These are phyloP conservation scores for Irpex rosettiformis DNA, from an alignment of 1,284 basidiomycete species.

Conservation along the genomic window DNA sequence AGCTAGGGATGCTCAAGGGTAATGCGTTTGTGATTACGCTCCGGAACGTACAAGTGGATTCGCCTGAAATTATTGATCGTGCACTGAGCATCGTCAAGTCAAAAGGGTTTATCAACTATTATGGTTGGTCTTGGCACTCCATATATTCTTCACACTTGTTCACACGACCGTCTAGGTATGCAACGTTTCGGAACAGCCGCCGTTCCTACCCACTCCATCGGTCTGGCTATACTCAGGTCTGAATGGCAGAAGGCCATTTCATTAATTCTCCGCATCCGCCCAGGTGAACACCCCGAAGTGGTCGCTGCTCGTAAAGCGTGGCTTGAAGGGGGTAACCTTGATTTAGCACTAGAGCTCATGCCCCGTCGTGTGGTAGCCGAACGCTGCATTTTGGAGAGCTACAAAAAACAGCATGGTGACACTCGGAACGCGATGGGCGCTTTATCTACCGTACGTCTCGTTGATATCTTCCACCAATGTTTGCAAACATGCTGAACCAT, in stretches of 20 bases:
- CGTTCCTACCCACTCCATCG: slow-evolving; percentile 93
- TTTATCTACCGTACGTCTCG: slow-evolving; percentile 66
- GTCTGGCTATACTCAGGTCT: slow-evolving; percentile 82
- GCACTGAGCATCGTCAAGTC: slow-evolving; percentile 81
- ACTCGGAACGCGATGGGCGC: slow-evolving; percentile 84
- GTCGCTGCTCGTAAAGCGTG: slow-evolving; percentile 77
- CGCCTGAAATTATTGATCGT: slow-evolving; percentile 66
- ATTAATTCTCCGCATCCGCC: slow-evolving; percentile 77
- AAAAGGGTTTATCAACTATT: slow-evolving; percentile 97
- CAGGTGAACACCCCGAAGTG: slow-evolving; percentile 90
- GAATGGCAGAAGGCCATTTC: slow-evolving; percentile 88
- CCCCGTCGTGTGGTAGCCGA: slow-evolving; percentile 92
- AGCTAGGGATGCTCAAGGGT: slow-evolving; percentile 93
- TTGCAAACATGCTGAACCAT: neutral
- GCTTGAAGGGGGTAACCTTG: slow-evolving; percentile 74
- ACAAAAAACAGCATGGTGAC: slow-evolving; percentile 76
- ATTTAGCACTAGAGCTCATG: slow-evolving; percentile 77
- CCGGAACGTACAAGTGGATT: slow-evolving; percentile 79
- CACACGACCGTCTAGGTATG: slow-evolving; percentile 63
- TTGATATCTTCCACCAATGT: neutral
- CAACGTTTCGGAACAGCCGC: slow-evolving; percentile 98
- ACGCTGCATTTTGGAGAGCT: slow-evolving; percentile 87
- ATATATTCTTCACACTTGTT: neutral
- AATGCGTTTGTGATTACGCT: slow-evolving; percentile 96
- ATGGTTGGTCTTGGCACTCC: slow-evolving; percentile 50